A percentile compares a stretch with the other conserved stretches of the same genome.
These are phyloP conservation scores for Dothideomycetes sp. DNA, from an alignment of 2,329 filamentous ascomycete genomes.

Conservation along the genomic window DNA sequence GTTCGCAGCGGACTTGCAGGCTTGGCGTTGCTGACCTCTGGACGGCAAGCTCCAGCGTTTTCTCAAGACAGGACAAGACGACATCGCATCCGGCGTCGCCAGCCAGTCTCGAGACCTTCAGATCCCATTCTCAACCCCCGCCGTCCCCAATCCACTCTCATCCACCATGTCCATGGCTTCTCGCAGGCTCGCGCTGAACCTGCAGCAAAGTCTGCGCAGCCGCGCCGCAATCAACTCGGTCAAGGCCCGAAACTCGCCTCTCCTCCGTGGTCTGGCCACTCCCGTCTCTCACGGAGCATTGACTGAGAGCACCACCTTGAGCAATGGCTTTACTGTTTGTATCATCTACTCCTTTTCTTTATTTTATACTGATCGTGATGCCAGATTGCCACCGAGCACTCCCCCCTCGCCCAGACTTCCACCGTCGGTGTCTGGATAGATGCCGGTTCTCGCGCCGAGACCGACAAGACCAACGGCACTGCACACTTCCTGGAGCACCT, in stretches of 20 bases:
- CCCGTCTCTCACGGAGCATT: constrained; percentile 64
- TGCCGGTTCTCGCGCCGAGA: constrained; percentile 95
- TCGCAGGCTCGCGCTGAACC: constrained; percentile 90
- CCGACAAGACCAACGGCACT: constrained; percentile 95
- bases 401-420: constrained; percentile 94
- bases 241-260: constrained; percentile 51
- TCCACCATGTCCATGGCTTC: constrained; percentile 66
- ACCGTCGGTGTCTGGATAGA: constrained; percentile 99
- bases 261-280: constrained; percentile 82
- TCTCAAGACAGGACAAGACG: too few relatives aligned
- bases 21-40: neutral
- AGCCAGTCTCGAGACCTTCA: too few relatives aligned
- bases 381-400: constrained; percentile 95
- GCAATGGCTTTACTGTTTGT: constrained; percentile 89
- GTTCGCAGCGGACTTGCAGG: neutral
- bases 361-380: constrained; percentile 1
- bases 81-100: too few relatives aligned
- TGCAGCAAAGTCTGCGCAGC: constrained; percentile 80
- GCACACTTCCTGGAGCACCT: constrained; percentile 99
- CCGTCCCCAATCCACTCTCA: too few relatives aligned
- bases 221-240: constrained; percentile 71
- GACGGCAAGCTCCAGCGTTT: neutral
- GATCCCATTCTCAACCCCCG: too few relatives aligned
- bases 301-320: constrained; percentile 91
- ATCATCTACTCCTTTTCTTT: constrained; percentile 9